phyloP scores from a whole-genome alignment of 768 basidiomycete genomes.

The Lepiota venenata region DNA sequence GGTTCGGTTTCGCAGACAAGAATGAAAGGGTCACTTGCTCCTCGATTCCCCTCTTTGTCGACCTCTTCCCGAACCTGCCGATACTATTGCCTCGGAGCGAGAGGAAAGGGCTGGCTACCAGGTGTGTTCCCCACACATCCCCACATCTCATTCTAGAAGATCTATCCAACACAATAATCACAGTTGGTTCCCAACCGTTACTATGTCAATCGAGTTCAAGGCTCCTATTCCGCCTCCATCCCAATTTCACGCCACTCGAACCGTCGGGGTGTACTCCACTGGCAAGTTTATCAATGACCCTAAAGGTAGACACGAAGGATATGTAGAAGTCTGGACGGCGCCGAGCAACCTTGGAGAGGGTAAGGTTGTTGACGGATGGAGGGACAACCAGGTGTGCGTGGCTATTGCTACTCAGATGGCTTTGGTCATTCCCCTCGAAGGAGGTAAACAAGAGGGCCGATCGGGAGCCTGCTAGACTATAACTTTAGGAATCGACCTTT shows the following conservation, averaged over 20 bases:
- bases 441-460: constrained; percentile 30
- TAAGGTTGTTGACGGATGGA: constrained; percentile 42
- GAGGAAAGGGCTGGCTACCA: constrained; percentile 29
- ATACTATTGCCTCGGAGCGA: constrained; percentile 44
- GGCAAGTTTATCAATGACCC: constrained; percentile 52
- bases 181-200: constrained; percentile 66
- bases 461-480: constrained; percentile 18
- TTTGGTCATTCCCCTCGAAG: constrained; percentile 40
- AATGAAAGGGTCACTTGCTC: constrained; percentile 43
- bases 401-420: constrained; percentile 62
- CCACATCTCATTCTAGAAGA: not conserved
- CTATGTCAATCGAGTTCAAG: constrained; percentile 61
- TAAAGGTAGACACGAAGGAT: constrained; percentile 52
- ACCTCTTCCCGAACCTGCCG: constrained; percentile 46
- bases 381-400: constrained; percentile 61
- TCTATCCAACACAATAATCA: not conserved
- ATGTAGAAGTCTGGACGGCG: constrained; percentile 66
- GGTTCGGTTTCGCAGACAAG: constrained; percentile 44
- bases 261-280: constrained; percentile 53
- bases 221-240: constrained; percentile 47
- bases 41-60: constrained; percentile 53
- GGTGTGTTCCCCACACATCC: constrained; percentile 19
- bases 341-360: constrained; percentile 53
- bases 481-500: not conserved
- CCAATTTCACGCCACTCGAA: constrained; percentile 39